Evolutionary conservation across 352 stramenopile genomes (phyloP).

Genomic region (Globisporangium emineosum): DNA sequence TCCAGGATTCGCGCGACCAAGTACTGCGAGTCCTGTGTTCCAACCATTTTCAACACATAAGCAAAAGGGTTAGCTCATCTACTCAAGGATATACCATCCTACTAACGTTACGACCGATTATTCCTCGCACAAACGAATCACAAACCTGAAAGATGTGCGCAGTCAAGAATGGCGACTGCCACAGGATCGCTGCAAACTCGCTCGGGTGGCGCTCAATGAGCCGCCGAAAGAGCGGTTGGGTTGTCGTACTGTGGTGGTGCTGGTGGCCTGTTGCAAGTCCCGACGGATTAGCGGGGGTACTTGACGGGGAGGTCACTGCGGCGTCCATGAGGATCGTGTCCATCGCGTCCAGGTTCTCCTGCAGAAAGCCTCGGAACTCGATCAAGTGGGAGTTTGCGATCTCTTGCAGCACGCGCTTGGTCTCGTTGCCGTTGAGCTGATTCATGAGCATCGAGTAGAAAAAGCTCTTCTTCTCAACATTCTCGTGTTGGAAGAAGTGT

Average conservation of each 20-base stretch:
- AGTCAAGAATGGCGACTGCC: constrained; percentile 56
- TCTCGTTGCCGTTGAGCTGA: constrained; percentile 22
- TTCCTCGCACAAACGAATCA: too few species aligned
- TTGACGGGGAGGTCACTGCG: background rate
- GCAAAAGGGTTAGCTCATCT: too few species aligned
- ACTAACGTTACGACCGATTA: too few species aligned
- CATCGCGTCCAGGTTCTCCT: constrained; percentile 44
- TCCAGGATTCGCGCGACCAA: constrained; percentile 66
- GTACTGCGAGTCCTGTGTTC: constrained; percentile 39
- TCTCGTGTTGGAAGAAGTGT: constrained; percentile 30
- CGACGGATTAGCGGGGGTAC: background rate
- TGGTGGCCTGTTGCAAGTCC: background rate
- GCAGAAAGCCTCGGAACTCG: constrained; percentile 44
- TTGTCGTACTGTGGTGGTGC: constrained; percentile 7
- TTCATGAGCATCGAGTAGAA: constrained; percentile 43
- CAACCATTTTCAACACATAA: too few species aligned
- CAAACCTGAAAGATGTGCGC: constrained; percentile 69
- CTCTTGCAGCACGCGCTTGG: constrained; percentile 25
- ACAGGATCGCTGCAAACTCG: constrained; percentile 56
- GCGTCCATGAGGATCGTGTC: constrained; percentile 40
- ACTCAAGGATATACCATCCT: too few species aligned
- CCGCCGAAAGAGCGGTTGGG: constrained; percentile 40
- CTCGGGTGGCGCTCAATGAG: constrained; percentile 57
- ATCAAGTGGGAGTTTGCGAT: constrained; percentile 26
- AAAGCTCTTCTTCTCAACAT: constrained; percentile 17